Percentiles rank a stretch among this genome's conserved stretches.
Evolutionary conservation across 306 rosid species (phyloP).

Genomic region (Acacia acuminata): DNA sequence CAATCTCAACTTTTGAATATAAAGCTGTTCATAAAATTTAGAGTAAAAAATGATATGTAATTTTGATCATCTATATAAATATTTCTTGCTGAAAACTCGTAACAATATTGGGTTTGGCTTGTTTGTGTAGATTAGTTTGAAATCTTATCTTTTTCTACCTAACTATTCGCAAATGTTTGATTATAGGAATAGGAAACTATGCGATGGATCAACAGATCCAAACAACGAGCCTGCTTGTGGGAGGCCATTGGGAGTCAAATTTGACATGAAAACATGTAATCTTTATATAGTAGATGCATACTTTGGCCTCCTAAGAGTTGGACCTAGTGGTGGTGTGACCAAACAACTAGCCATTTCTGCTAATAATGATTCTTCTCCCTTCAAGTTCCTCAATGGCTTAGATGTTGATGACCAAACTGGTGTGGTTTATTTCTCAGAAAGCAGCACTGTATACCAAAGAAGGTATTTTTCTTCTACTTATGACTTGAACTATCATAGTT

Average conservation of each 20-base stretch:
- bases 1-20: neutral
- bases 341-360: conserved; percentile 41
- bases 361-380: conserved; percentile 32
- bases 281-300: conserved; percentile 51
- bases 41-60: neutral
- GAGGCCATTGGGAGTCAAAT: conserved; percentile 53
- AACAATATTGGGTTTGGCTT: neutral
- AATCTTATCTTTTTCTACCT: neutral
- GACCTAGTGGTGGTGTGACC: conserved; percentile 43
- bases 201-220: conserved; percentile 47
- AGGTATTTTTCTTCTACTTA: conserved; percentile 30
- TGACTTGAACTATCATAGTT: neutral
- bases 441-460: conserved; percentile 45
- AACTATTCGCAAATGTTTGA: neutral
- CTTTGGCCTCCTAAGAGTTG: conserved; percentile 46
- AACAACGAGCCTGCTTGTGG: conserved; percentile 47
- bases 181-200: conserved; percentile 42
- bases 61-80: neutral
- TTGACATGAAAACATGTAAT: conserved; percentile 11
- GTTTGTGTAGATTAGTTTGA: neutral
- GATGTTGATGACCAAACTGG: conserved; percentile 51
- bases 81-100: neutral
- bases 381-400: conserved; percentile 46
- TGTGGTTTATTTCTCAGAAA: conserved; percentile 53
- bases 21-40: neutral